Percentiles rank a stretch among this genome's conserved stretches.
Conservation (phyloP, 306 rosid species). For the Citrullus colocynthis region DNA sequence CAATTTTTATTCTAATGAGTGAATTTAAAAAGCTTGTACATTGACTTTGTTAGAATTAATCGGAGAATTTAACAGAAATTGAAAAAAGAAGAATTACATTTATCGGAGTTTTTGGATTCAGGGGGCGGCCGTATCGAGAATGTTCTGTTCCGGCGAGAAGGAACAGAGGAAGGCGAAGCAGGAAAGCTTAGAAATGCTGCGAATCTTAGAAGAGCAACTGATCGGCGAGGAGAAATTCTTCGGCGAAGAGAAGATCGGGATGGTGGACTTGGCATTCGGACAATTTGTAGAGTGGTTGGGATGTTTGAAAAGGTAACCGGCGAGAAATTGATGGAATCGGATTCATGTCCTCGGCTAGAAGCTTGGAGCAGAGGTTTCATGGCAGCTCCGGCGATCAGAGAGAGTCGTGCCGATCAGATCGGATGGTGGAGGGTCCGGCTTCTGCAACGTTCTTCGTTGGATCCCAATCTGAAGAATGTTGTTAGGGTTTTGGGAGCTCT, state of each 20-base stretch:
- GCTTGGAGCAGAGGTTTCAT: conserved; percentile 34
- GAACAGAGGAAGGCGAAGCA: conserved; percentile 5
- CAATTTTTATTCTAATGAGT: no score
- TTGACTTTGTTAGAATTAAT: no score
- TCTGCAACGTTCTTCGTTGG: background rate
- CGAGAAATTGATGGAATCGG: conserved; percentile 16
- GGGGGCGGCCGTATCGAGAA: background rate
- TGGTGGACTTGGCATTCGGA: conserved; percentile 18
- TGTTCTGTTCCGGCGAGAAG: background rate
- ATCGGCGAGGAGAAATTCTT: conserved; percentile 16
- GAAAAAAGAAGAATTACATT: no score
- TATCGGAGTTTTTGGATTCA: background rate
- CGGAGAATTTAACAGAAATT: no score
- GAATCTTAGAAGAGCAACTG: conserved; percentile 10
- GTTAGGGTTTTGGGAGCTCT: no score
- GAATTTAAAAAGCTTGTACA: no score
- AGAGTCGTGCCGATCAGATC: conserved; percentile 22
- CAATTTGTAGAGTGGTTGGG: conserved; percentile 6
- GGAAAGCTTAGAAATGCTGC: conserved; percentile 6
- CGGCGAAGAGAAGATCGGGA: conserved; percentile 18
- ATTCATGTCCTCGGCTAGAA: conserved; percentile 19
- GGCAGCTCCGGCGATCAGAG: conserved; percentile 19
- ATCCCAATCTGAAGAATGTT: no score
- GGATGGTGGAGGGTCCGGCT: background rate
- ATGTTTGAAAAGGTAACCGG: conserved; percentile 9